These are phyloP conservation scores for Ophiocordyceps polyrhachis-furcata DNA, from an alignment of 2,329 filamentous ascomycete genomes.

Conservation along the genomic window DNA sequence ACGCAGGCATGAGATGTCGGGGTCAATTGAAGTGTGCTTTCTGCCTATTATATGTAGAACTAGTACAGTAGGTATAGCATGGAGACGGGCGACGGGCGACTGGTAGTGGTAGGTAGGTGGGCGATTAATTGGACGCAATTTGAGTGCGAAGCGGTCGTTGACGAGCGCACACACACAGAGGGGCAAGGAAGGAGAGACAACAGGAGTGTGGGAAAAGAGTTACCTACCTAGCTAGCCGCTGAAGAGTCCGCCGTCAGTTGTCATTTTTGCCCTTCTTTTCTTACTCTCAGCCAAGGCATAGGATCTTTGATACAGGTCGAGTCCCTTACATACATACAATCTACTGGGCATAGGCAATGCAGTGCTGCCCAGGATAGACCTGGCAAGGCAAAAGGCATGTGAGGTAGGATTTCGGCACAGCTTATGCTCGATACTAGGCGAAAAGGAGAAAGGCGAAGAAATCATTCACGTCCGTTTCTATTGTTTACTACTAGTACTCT, in stretches of 20 bases:
- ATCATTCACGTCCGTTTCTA: no score
- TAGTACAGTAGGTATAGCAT: no score
- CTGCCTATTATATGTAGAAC: no score
- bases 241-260: background rate
- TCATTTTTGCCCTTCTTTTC: background rate
- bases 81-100: no score
- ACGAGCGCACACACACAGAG: background rate
- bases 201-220: no score
- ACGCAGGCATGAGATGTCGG: background rate
- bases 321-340: background rate
- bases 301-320: background rate
- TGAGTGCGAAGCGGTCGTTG: background rate
- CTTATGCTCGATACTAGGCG: background rate
- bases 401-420: no score
- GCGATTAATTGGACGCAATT: no score
- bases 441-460: background rate
- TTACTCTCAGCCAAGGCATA: background rate
- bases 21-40: no score
- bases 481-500: no score
- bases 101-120: no score
- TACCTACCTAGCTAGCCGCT: background rate
- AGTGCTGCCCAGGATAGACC: background rate
- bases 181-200: background rate
- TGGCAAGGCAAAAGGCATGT: background rate
- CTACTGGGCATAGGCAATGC: background rate